These are phyloP conservation scores for Cyphellophora attinorum DNA, from an alignment of 2,329 filamentous ascomycete species.

Conservation along the genomic window DNA sequence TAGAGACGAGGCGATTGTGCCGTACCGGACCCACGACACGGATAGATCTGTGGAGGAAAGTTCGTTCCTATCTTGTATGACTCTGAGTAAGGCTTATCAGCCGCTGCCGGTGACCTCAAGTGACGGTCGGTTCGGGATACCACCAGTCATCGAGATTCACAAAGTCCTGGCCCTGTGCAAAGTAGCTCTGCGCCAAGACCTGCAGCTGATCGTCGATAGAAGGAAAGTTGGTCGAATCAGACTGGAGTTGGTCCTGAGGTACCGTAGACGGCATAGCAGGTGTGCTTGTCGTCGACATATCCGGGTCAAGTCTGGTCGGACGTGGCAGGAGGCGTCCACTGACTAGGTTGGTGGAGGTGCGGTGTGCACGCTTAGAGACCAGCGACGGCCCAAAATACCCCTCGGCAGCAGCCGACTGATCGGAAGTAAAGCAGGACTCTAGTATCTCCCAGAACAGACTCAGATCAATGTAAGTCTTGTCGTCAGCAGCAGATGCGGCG, in stretches of 20 bases:
- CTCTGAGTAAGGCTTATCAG: too few relatives aligned
- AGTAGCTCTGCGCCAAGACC: conserved; percentile 39
- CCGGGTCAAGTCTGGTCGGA: conserved; percentile 29
- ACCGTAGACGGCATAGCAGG: background rate
- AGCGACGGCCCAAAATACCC: conserved; percentile 34
- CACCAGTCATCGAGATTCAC: conserved; percentile 28
- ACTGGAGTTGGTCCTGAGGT: background rate
- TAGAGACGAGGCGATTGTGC: too few relatives aligned
- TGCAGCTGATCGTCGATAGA: conserved; percentile 31
- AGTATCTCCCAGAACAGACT: conserved; percentile 41
- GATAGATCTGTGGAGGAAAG: too few relatives aligned
- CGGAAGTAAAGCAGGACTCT: conserved; percentile 35
- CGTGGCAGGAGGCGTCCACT: conserved; percentile 34
- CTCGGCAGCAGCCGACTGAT: conserved; percentile 23
- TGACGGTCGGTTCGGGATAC: conserved; percentile 4
- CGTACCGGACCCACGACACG: too few relatives aligned
- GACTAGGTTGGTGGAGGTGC: conserved; percentile 29
- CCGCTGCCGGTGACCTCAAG: too few relatives aligned
- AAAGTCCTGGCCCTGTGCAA: conserved; percentile 35
- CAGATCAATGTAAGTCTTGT: conserved; percentile 32
- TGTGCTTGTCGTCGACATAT: background rate
- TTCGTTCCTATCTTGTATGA: too few relatives aligned
- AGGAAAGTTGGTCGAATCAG: too few relatives aligned
- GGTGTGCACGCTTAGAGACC: conserved; percentile 18
- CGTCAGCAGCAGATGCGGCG: conserved; percentile 20